Evolutionary conservation across 1,139 yeast genomes (phyloP), one percentile per base, ranked within the genome.

Genomic region (Kodamaea arcana): DNA sequence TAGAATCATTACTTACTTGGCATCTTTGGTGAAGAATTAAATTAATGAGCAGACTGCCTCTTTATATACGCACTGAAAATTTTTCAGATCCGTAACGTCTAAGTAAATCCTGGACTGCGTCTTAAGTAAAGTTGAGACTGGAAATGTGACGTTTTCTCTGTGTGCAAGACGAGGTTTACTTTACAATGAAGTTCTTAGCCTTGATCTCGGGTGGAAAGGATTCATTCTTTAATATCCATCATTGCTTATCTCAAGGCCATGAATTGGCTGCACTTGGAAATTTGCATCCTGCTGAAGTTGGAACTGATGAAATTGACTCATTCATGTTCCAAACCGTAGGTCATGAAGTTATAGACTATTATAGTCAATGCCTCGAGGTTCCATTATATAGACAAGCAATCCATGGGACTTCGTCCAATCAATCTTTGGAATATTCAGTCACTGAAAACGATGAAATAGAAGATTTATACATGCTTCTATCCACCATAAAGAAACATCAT

Each of bases 241-340:
- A 90, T 52, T 87, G 97, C 52, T 52, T 84, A 11, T 70, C 76
- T 3, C 79, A 83, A 39, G 95, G 94, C 4, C 98, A 92, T 61
- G 84, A 85, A 49, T 64, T 92, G 10, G 75, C 75, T 0, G 96
- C 96, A 0, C 58, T 92, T 33, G 98, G 88, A 0, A 92, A 92
- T 50, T 60, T 92, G 40, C 78, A 79, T 50, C 98, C 98, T 2
- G 65, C 68, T 7, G 54, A 59, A 15, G 42, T 46, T 3, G 59
- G 58, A 14, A 46, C 51, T 12, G 75, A 73, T 45, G 98, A 92
- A 56, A 65, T 92, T 39, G 97, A 92, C 58, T 85, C 96, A 36
- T 92, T 83, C 56, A 92, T 92, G 98, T 92, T 86, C 58, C 98
- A 92, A 58, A 92, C 98, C 0, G 98, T 92, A n/a, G 98, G 98